Percentiles rank a stretch among this genome's conserved stretches.
Conservation (phyloP, 2,329 filamentous ascomycete species). For the Aspergillus phoenicis region DNA sequence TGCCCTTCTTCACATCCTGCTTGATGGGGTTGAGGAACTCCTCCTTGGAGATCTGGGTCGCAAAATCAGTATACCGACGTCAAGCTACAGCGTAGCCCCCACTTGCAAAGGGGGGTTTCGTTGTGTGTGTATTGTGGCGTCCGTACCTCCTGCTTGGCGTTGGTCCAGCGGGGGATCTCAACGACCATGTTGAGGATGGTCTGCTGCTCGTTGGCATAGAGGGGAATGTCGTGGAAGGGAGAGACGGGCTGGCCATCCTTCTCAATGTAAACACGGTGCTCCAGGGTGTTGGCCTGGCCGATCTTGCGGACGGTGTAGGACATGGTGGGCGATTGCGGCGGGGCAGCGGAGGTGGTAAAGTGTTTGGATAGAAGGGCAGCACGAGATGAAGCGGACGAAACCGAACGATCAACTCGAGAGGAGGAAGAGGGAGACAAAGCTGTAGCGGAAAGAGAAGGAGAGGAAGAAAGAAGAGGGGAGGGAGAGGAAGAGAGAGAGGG, state of each 20-base stretch:
- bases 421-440: conserved; percentile 19
- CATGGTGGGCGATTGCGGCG: conserved; percentile 37
- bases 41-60: conserved; percentile 88
- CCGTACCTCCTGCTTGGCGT: conserved; percentile 96
- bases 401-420: conserved; percentile 24
- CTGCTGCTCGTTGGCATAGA: conserved; percentile 95
- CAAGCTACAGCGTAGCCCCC: conserved; percentile 4
- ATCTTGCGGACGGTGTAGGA: conserved; percentile 81
- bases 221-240: conserved; percentile 97
- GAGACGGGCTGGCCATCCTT: conserved; percentile 94
- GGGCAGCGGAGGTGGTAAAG: conserved; percentile 45
- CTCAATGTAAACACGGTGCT: conserved; percentile 97
- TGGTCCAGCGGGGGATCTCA: conserved; percentile 99
- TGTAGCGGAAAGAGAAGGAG: conserved; percentile 29
- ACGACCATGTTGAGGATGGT: conserved; percentile 98
- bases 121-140: not conserved
- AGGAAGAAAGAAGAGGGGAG: conserved; percentile 17
- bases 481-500: conserved; percentile 25
- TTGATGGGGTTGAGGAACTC: conserved; percentile 98
- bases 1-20: conserved; percentile 99
- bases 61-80: conserved; percentile 21
- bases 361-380: conserved; percentile 52
- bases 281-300: conserved; percentile 85
- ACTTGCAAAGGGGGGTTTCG: conserved; percentile 1
- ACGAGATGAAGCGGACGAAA: conserved; percentile 34